phyloP scores from a whole-genome alignment of 2,329 filamentous ascomycete genomes.

The Colletotrichum aenigma region DNA sequence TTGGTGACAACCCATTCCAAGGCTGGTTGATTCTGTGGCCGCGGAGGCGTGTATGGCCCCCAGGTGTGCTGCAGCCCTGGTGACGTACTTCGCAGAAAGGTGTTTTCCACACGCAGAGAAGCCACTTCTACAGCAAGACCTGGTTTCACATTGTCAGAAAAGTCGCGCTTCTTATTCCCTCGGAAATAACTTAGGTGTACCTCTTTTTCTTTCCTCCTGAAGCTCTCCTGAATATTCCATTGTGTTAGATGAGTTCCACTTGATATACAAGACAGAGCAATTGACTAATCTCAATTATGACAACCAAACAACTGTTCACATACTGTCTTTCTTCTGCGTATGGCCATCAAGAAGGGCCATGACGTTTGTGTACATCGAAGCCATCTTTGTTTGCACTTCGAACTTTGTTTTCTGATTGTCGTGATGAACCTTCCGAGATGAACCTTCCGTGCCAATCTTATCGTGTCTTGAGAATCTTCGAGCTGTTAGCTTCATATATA shows the following conservation, averaged over 20 bases:
- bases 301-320: not conserved
- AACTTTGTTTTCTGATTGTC: not conserved
- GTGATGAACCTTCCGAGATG: rapidly evolving
- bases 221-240: not conserved
- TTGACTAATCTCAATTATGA: not conserved
- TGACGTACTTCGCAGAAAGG: not conserved
- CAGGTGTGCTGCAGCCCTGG: not conserved
- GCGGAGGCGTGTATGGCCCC: not conserved
- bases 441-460: not conserved
- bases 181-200: not conserved
- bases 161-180: not conserved
- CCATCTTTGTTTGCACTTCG: not conserved
- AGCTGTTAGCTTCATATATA: not conserved
- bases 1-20: not conserved
- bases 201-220: not conserved
- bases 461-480: not conserved
- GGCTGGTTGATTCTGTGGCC: not conserved
- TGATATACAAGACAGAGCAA: not conserved
- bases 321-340: not conserved
- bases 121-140: not conserved
- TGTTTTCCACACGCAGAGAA: not conserved
- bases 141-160: not conserved
- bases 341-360: not conserved
- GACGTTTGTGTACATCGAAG: not conserved
- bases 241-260: not conserved